Percentiles rank a stretch among this genome's conserved stretches.
Conservation (phyloP, 2,329 filamentous ascomycete genomes). For the Fonsecaea erecta region DNA sequence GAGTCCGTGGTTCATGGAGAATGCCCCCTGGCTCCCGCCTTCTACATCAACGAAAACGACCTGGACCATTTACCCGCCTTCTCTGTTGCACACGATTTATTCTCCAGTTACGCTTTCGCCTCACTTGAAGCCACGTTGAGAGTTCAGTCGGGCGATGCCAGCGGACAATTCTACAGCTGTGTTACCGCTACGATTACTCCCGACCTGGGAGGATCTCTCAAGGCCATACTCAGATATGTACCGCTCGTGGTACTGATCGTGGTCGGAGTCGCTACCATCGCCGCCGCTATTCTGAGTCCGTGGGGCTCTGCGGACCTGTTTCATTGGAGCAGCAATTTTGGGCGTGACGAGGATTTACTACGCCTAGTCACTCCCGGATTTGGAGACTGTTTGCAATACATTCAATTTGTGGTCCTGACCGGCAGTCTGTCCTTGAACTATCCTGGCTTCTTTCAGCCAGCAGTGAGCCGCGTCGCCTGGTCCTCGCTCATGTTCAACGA, state of each 20-base stretch:
- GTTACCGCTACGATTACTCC: slow-evolving; percentile 83
- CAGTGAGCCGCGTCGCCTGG: slow-evolving; percentile 86
- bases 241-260: slow-evolving; percentile 78
- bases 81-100: slow-evolving; percentile 73
- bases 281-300: slow-evolving; percentile 85
- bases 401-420: slow-evolving; percentile 88
- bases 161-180: slow-evolving; percentile 72
- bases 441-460: slow-evolving; percentile 92
- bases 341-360: slow-evolving; percentile 87
- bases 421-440: slow-evolving; percentile 87
- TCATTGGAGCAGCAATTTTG: slow-evolving; percentile 97
- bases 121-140: slow-evolving; percentile 76
- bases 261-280: slow-evolving; percentile 79
- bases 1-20: slow-evolving; percentile 56
- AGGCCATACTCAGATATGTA: slow-evolving; percentile 73
- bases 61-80: slow-evolving; percentile 68
- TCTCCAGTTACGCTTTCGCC: slow-evolving; percentile 82
- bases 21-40: slow-evolving; percentile 78
- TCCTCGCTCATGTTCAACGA: slow-evolving; percentile 91
- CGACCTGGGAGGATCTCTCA: slow-evolving; percentile 71
- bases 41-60: slow-evolving; percentile 61
- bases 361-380: slow-evolving; percentile 94
- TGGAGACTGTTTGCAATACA: slow-evolving; percentile 93
- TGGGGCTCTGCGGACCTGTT: slow-evolving; percentile 93
- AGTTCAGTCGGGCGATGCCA: slow-evolving; percentile 73